Evolutionary conservation across 495 filamentous ascomycete genomes (phyloP).

Genomic region (Thermothielavioides terrestris): DNA sequence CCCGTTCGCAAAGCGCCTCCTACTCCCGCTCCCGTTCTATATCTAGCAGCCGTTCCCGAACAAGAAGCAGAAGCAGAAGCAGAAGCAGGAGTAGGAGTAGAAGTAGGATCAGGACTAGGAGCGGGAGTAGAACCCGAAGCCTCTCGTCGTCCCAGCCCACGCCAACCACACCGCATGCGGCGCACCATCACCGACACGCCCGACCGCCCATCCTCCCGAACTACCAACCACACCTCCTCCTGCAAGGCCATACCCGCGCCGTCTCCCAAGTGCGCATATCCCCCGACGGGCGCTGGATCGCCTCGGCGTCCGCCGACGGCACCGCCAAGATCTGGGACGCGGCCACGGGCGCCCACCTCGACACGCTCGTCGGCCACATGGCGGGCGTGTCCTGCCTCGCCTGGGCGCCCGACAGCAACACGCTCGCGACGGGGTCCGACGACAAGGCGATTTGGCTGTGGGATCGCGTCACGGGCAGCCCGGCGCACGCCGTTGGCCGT

Average conservation of each 20-base stretch:
- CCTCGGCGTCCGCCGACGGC: constrained; percentile 80
- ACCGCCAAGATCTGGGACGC: constrained; percentile 89
- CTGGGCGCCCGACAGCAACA: constrained; percentile 81
- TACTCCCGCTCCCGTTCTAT: constrained; percentile 19
- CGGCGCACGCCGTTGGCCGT: constrained; percentile 41
- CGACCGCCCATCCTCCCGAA: constrained; percentile 26
- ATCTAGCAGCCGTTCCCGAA: constrained; percentile 14
- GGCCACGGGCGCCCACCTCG: constrained; percentile 61
- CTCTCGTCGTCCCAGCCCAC: constrained; percentile 1
- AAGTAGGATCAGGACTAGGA: constrained; percentile 10
- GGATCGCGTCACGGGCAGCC: constrained; percentile 67
- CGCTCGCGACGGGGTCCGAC: constrained; percentile 83
- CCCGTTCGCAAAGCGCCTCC: constrained; percentile 16
- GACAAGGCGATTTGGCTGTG: constrained; percentile 94
- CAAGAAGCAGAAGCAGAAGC: constrained; percentile 9
- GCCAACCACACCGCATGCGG: not conserved
- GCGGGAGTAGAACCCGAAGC: constrained; percentile 1
- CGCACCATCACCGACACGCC: constrained; percentile 1
- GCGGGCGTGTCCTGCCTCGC: constrained; percentile 84
- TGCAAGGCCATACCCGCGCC: constrained; percentile 67
- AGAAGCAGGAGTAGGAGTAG: constrained; percentile 2
- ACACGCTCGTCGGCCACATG: constrained; percentile 88
- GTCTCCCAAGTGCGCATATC: constrained; percentile 86
- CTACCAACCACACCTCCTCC: constrained; percentile 30
- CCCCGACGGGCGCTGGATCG: constrained; percentile 81